Percentiles rank a stretch among this genome's conserved stretches.
phyloP scores from a whole-genome alignment of 2,329 filamentous ascomycete species.

The Penicillium sp. region DNA sequence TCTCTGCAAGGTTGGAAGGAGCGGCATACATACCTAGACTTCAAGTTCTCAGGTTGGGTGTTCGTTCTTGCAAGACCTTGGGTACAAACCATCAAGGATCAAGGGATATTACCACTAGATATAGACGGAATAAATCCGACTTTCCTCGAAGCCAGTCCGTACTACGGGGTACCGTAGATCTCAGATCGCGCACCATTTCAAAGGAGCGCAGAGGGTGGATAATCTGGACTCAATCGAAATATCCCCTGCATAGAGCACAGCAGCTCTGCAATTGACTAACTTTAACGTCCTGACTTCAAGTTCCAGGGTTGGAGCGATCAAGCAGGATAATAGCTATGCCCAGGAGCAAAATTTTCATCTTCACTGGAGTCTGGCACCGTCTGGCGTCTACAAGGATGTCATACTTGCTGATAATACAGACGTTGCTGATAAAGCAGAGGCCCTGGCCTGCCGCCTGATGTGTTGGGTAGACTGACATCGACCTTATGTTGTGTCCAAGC shows the following conservation, averaged over 20 bases:
- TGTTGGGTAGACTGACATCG: conserved; percentile 6
- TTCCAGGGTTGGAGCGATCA: too few species aligned
- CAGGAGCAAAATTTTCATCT: not conserved
- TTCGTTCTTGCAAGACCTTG: not conserved
- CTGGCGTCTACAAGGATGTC: not conserved
- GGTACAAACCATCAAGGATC: not conserved
- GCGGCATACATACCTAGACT: too few species aligned
- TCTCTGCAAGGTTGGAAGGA: conserved; percentile 1
- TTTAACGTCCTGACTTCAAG: not conserved
- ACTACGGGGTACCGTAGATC: too few species aligned
- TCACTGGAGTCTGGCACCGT: not conserved
- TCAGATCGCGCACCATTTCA: conserved; percentile 1
- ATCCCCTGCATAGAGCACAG: not conserved
- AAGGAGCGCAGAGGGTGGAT: not conserved
- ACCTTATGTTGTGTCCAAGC: not conserved
- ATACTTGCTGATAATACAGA: not conserved
- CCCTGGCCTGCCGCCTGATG: not conserved
- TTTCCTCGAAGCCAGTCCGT: too few species aligned
- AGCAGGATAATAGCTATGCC: not conserved
- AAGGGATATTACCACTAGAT: conserved; percentile 2
- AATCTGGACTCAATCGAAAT: not conserved
- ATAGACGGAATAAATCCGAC: too few species aligned
- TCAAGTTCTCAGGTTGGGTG: not conserved
- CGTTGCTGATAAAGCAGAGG: too few species aligned
- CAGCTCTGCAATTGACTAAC: conserved; percentile 1